Evolutionary conservation across 2,329 filamentous ascomycete species (phyloP), one percentile per base, ranked within the genome.

Genomic region (Fusarium lateritium): DNA sequence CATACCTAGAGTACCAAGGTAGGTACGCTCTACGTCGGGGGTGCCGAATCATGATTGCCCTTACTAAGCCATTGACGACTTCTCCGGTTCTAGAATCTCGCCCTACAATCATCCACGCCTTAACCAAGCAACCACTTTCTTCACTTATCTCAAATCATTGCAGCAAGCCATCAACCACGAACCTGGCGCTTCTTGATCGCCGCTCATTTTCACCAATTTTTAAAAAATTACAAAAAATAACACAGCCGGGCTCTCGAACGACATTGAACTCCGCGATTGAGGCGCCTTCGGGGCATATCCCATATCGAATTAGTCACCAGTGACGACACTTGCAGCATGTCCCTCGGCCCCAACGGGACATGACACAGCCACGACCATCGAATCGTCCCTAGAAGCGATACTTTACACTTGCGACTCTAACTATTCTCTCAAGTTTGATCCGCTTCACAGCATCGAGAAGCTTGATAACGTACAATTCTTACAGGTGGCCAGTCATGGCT

Each of bases 401-500:
- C 31, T 46, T 52, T 67, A 45, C 42, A 36, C 43, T 61, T 17
- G 24, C 47, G 42, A 42, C 45, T 33, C 22, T 26, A 8, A 17
- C 13, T 33, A 13, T 42, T 39, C 33, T 40, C 33, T 40, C 28
- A 43, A 40, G 24, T 31, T 15, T 43, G 33, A 55, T 34, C 36
- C n/a, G 21, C 19, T 45, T 49, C 36, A 43, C 28, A 55, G 19
- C 14, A 33, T 55, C 24, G 6, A 17, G 19, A 31, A 22, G n/a
- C n/a, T 19, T 22, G 14, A 42, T 21, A 19, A 42, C 21, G 33
- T 39, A 40, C 57, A n/a, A 21, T 42, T 57, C 56, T 31, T 24
- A 56, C 40, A 62, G 46, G 51, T 50, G 56, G 53, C 56, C 62
- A 58, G 31, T 28, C 39, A 73, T 74, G 72, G 66, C 72, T 65